Percentiles rank a stretch among this genome's conserved stretches.
phyloP scores from a whole-genome alignment of 2,329 filamentous ascomycete genomes.

The Sphaerulina populicola region DNA sequence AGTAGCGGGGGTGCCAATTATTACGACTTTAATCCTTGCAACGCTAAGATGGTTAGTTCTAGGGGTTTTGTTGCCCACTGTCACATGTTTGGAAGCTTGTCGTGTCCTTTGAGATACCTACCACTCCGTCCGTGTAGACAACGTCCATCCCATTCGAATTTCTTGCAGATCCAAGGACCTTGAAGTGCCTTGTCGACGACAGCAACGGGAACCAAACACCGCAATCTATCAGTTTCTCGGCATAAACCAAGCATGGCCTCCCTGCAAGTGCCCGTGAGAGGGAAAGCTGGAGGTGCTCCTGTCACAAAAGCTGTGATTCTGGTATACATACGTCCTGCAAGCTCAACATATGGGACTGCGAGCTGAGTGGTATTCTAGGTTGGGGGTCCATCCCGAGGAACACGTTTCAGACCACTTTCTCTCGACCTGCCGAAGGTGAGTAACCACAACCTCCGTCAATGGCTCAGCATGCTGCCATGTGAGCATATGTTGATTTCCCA shows the following conservation, averaged over 20 bases:
- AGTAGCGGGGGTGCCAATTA: not conserved
- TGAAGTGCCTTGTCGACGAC: no score
- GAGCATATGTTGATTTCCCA: not conserved
- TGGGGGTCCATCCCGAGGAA: constrained; percentile 89
- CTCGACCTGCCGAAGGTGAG: constrained; percentile 89
- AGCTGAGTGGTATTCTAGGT: constrained; percentile 50
- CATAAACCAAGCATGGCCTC: constrained; percentile 17
- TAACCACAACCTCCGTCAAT: not conserved
- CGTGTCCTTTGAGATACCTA: not conserved
- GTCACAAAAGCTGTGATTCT: constrained; percentile 91
- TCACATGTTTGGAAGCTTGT: not conserved
- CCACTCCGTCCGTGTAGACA: not conserved
- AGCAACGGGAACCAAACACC: no score
- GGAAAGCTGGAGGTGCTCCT: constrained; percentile 38
- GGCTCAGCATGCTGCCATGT: not conserved
- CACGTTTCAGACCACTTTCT: constrained; percentile 86
- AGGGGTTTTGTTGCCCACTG: not conserved
- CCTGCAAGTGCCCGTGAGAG: constrained; percentile 29
- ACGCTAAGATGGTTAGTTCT: not conserved
- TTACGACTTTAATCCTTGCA: not conserved
- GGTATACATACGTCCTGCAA: constrained; percentile 46
- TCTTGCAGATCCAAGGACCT: no score
- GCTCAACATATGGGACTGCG: not conserved
- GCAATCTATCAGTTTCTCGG: not conserved
- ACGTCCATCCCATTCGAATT: not conserved